Conservation (phyloP, 805 yeast species). For the Barnettozyma sucrosica region DNA sequence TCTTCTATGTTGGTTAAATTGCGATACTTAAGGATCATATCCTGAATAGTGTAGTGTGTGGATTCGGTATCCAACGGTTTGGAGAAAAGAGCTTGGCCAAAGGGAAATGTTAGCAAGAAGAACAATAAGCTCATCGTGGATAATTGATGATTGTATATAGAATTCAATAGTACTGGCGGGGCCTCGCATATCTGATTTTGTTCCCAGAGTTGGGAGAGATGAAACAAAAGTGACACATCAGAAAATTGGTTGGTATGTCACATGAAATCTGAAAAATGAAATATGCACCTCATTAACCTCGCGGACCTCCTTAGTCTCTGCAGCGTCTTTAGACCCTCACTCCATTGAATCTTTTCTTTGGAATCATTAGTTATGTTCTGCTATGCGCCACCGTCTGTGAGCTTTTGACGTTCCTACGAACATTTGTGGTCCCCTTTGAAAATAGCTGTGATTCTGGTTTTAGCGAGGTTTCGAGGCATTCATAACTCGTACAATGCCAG, state of each 20-base stretch:
- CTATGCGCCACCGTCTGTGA: no score
- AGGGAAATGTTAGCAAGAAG: not conserved
- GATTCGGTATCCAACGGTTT: slow-evolving; percentile 1
- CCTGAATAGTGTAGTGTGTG: slow-evolving; percentile 15
- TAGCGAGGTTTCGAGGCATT: no score
- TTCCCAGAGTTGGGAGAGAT: not conserved
- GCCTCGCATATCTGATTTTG: not conserved
- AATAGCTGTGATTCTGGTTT: no score
- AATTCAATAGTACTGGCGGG: no score
- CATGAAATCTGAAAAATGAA: not conserved
- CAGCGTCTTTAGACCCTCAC: not conserved
- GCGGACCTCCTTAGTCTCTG: no score
- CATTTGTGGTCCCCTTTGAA: no score
- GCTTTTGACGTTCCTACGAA: no score
- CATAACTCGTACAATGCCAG: no score
- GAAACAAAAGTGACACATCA: slow-evolving; percentile 7
- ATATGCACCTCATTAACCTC: not conserved
- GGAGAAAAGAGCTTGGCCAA: not conserved
- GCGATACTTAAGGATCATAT: slow-evolving; percentile 17
- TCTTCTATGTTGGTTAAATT: slow-evolving; percentile 9
- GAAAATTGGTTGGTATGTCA: not conserved
- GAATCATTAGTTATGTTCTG: no score
- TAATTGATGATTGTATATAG: not conserved
- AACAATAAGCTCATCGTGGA: not conserved
- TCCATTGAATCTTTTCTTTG: not conserved